Evolutionary conservation across 306 rosid genomes (phyloP).

Genomic region (Ormosia semicastrata): DNA sequence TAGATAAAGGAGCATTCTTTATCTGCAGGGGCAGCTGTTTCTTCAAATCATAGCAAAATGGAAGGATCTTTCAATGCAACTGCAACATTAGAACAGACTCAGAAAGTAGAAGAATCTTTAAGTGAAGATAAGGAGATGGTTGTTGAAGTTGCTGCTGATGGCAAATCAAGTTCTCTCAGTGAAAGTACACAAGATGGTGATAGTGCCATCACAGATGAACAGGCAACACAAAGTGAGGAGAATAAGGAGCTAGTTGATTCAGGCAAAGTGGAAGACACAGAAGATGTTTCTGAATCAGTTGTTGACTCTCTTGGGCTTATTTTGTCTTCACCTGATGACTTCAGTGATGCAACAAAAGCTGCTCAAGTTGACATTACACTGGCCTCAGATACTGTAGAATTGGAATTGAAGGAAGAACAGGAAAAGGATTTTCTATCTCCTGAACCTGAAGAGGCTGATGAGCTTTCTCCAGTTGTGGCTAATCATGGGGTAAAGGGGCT

Average conservation of each 20-base stretch:
- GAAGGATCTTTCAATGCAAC: conserved; percentile 44
- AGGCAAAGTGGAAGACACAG: not conserved
- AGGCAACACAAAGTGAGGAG: conserved; percentile 24
- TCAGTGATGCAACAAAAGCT: not conserved
- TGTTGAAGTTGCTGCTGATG: conserved; percentile 18
- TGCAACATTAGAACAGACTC: conserved; percentile 34
- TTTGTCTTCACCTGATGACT: not conserved
- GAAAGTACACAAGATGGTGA: conserved; percentile 1
- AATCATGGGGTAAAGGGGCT: not conserved
- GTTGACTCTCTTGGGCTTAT: conserved; percentile 12
- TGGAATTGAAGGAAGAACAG: conserved; percentile 21
- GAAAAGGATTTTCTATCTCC: not conserved
- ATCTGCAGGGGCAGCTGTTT: not conserved
- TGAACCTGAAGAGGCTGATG: not conserved
- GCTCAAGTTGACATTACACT: not conserved
- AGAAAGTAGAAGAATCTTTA: conserved; percentile 24
- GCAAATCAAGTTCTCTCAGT: not conserved
- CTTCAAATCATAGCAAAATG: conserved; percentile 36
- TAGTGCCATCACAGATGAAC: conserved; percentile 19
- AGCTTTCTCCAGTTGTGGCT: not conserved
- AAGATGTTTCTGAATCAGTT: conserved; percentile 28
- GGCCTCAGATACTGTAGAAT: conserved; percentile 2
- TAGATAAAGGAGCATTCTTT: not conserved
- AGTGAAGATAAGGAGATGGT: conserved; percentile 22
- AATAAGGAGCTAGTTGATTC: conserved; percentile 3